Base-by-base conservation (phyloP, 805 yeast species). In the Torulaspora gathmanii region DNA sequence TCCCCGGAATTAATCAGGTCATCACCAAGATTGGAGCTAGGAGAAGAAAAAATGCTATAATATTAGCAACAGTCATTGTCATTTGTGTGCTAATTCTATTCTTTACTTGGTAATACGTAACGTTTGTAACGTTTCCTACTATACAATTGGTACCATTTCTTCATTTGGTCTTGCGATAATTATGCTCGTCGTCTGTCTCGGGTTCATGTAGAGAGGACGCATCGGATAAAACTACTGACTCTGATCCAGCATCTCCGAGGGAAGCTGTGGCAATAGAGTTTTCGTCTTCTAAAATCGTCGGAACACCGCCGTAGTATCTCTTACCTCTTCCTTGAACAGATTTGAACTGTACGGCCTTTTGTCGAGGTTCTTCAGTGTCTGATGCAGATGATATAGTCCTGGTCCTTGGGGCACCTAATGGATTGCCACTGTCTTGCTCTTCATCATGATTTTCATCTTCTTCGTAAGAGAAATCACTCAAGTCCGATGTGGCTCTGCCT, bases 1-100 rank as follows among this genome's bases (percentile, higher is more conserved):
- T 93, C 39, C 99, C 99, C 0, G 97, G 97, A 0, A 69, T 91
- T 37, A 85, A 83, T 60, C 77, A 78, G 6, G 63, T 91, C 44
- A 78, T 91, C 25, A 70, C 82, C 8, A 84, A 83, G 64, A 90
- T 91, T 53, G 89, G 89, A 63, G 83, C 95, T 3, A 75, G 98
- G 58, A 83, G 90, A 65, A 86, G 82, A 69, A 79, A 96, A 46
- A 95, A 93, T 64, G 82, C 95, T 17, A 62, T 91, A 23, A 83
- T 91, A n/a, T 67, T 91, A 59, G 91, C 95, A 1, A 55, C 74
- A 3, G 74, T 93, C 41, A 82, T 90, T 25, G 74, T 87, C 2
- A 46, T 77, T 25, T 86, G 98, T 69, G 79, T 90, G 22, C 57
- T 91, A 36, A 63, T 86, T 10, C 64, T 90, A 42, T 80, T 80